Percentiles rank a stretch among this genome's conserved stretches.
phyloP scores from a whole-genome alignment of 1,139 yeast species.

The Candida mesenterica region DNA sequence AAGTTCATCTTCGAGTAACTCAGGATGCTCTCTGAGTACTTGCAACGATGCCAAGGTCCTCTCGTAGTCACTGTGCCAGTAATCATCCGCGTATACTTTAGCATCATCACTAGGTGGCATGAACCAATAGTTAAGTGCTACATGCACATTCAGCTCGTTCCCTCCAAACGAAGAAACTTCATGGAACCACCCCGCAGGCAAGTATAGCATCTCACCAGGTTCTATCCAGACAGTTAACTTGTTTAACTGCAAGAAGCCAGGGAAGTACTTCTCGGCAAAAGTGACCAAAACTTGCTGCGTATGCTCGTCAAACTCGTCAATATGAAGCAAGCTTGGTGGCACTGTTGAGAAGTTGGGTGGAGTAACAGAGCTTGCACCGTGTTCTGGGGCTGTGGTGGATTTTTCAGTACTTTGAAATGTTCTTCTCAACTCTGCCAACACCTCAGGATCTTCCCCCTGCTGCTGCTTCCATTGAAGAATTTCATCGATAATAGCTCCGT shows the following conservation, averaged over 20 bases:
- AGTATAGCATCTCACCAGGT: conserved; percentile 65
- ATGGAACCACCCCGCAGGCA: conserved; percentile 82
- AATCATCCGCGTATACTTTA: conserved; percentile 39
- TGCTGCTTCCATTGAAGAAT: conserved; percentile 35
- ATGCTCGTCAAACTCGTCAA: conserved; percentile 45
- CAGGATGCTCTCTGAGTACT: no score
- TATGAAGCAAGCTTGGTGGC: conserved; percentile 61
- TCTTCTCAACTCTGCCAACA: not conserved
- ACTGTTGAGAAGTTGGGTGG: conserved; percentile 69
- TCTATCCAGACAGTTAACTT: conserved; percentile 46
- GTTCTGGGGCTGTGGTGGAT: no score
- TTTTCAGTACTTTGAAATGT: not conserved
- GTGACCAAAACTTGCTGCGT: conserved; percentile 24
- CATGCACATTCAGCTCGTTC: conserved; percentile 37
- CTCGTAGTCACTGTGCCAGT: conserved; percentile 52
- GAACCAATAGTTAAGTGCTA: conserved; percentile 74
- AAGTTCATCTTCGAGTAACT: no score
- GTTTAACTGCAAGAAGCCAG: conserved; percentile 43
- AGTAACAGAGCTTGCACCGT: conserved; percentile 35
- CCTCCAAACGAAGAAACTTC: conserved; percentile 69
- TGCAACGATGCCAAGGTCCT: conserved; percentile 23
- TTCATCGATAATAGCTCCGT: conserved; percentile 57
- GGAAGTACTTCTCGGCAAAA: conserved; percentile 40
- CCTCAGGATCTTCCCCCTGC: conserved; percentile 4
- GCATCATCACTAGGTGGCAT: conserved; percentile 52